phyloP scores from a whole-genome alignment of 345 rosid genomes.

The Jatropha curcas region DNA sequence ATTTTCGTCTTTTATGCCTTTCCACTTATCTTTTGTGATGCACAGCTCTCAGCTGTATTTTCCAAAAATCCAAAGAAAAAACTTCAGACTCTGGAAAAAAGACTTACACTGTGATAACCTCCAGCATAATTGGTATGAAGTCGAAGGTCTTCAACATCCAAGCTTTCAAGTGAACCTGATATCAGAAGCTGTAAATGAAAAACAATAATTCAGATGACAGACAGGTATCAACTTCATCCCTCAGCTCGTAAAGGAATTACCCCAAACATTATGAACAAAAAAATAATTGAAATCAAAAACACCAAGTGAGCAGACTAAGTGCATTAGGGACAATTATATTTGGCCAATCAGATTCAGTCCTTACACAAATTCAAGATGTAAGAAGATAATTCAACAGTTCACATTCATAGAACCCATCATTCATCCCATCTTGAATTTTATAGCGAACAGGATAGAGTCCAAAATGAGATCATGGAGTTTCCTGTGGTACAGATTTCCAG shows the following conservation, averaged over 20 bases:
- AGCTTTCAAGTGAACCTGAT: slow-evolving; percentile 93
- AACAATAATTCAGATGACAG: slow-evolving; percentile 3
- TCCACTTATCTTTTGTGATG: not conserved
- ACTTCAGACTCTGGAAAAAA: slow-evolving; percentile 3
- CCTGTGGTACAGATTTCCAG: no score
- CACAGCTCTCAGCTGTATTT: not conserved
- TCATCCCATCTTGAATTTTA: not conserved
- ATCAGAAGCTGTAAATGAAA: slow-evolving; percentile 71
- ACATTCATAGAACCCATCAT: not conserved
- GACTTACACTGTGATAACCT: slow-evolving; percentile 78
- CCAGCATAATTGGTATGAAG: slow-evolving; percentile 78
- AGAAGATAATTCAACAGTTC: not conserved
- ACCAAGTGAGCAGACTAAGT: not conserved
- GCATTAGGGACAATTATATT: not conserved
- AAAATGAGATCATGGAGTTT: no score
- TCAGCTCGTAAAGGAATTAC: not conserved
- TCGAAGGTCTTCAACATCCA: slow-evolving; percentile 95
- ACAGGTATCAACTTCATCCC: not conserved
- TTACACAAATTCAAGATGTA: not conserved
- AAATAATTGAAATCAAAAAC: not conserved
- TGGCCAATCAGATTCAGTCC: not conserved
- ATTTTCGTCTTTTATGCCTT: not conserved
- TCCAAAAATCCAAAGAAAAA: not conserved
- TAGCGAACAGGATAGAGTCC: not conserved
- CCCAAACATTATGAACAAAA: not conserved